phyloP scores from a whole-genome alignment of 2,329 filamentous ascomycete species.

The Colletotrichum orbiculare region DNA sequence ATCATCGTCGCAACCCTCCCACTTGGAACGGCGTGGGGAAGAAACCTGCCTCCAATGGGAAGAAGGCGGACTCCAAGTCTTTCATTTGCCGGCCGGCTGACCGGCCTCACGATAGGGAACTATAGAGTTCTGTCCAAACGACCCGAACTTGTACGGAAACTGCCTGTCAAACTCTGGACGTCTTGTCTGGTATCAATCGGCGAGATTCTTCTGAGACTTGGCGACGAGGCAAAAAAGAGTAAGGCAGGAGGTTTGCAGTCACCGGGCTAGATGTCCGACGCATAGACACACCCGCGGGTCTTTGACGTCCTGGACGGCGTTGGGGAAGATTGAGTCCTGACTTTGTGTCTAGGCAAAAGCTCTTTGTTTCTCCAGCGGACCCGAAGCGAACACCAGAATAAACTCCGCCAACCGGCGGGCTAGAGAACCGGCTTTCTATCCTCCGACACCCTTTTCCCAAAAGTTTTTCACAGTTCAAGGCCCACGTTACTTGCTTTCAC shows the following conservation, averaged over 20 bases:
- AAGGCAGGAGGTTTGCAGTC: too few species aligned
- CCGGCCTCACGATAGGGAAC: neutral
- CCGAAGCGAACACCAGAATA: slow-evolving; percentile 13
- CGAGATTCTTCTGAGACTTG: too few species aligned
- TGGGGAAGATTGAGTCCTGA: neutral
- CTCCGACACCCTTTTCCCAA: neutral
- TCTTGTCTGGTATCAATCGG: too few species aligned
- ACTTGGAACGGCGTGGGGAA: slow-evolving; percentile 17
- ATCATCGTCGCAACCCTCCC: slow-evolving; percentile 30
- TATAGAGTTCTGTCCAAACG: neutral
- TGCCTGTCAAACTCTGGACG: too few species aligned
- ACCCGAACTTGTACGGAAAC: too few species aligned
- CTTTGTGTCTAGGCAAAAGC: neutral
- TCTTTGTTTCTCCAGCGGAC: neutral
- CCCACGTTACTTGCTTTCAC: neutral
- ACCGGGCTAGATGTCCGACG: too few species aligned
- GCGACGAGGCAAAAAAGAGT: too few species aligned
- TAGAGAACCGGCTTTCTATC: neutral
- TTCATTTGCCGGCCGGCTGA: slow-evolving; percentile 4
- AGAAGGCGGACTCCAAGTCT: neutral
- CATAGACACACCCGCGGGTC: too few species aligned
- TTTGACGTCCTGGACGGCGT: neutral
- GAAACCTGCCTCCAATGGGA: slow-evolving; percentile 1
- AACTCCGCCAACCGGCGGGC: slow-evolving; percentile 10
- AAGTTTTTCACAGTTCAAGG: too few species aligned